A percentile compares a stretch with the other conserved stretches of the same genome.
Evolutionary conservation across 169 alveolate genomes (phyloP).

Genomic region (Cryptosporidium baileyi): DNA sequence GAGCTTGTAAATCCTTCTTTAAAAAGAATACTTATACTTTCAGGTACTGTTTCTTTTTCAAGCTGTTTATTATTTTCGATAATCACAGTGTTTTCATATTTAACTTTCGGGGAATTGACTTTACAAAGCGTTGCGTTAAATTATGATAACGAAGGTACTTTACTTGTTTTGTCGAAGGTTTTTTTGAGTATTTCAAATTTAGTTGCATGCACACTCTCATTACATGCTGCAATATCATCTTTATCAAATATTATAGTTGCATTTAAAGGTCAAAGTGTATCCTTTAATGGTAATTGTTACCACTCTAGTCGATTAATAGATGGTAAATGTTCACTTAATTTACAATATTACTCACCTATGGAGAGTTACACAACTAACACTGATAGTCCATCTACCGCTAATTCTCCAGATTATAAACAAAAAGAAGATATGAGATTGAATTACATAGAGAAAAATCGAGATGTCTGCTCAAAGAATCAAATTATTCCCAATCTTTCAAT

Average conservation of each 20-base stretch:
- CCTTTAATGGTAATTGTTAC: too few relatives aligned
- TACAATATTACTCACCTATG: too few relatives aligned
- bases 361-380: too few relatives aligned
- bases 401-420: too few relatives aligned
- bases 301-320: too few relatives aligned
- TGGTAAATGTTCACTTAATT: too few relatives aligned
- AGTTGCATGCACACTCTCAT: conserved; percentile 63
- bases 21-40: conserved; percentile 36
- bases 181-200: conserved; percentile 52
- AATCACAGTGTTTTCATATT: conserved; percentile 32
- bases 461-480: too few relatives aligned
- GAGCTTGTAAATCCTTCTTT: conserved; percentile 51
- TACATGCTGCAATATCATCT: conserved; percentile 61
- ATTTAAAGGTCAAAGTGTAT: conserved; percentile 38
- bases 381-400: too few relatives aligned
- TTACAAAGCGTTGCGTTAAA: conserved; percentile 55
- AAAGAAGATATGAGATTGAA: too few relatives aligned
- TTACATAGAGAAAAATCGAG: too few relatives aligned
- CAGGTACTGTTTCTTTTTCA: conserved; percentile 50
- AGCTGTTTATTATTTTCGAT: conserved; percentile 4
- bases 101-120: conserved; percentile 52
- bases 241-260: conserved; percentile 38
- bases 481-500: too few relatives aligned
- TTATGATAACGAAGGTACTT: conserved; percentile 25
- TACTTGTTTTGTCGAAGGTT: conserved; percentile 32